Evolutionary conservation across 2,329 filamentous ascomycete genomes (phyloP).

Genomic region (Cylindrodendrum hubeiense): DNA sequence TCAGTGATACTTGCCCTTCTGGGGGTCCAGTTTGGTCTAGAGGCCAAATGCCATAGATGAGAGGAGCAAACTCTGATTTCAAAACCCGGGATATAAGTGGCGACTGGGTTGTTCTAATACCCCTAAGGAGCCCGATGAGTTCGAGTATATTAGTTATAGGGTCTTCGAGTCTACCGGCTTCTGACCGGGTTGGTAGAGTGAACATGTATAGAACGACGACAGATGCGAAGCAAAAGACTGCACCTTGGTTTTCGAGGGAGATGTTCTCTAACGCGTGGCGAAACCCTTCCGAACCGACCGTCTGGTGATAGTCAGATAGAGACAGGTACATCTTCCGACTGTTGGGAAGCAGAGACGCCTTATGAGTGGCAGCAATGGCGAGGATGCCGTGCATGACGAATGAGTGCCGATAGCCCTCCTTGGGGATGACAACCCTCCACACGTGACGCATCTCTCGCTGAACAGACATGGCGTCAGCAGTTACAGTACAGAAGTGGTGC

Average conservation of each 20-base stretch:
- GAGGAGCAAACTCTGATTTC: slow-evolving; percentile 40
- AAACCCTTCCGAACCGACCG: slow-evolving; percentile 46
- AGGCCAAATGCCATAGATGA: slow-evolving; percentile 38
- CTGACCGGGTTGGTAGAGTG: slow-evolving; percentile 36
- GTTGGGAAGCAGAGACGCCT: slow-evolving; percentile 44
- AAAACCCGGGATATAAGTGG: slow-evolving; percentile 34
- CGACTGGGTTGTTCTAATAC: slow-evolving; percentile 35
- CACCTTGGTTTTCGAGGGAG: slow-evolving; percentile 34
- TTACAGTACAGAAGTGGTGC: slow-evolving; percentile 47
- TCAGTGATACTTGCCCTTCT: neutral
- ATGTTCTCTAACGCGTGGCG: slow-evolving; percentile 37
- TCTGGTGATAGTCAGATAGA: slow-evolving; percentile 47
- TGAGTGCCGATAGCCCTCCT: slow-evolving; percentile 42
- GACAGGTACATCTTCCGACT: slow-evolving; percentile 41
- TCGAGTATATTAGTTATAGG: slow-evolving; percentile 39
- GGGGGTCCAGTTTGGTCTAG: slow-evolving; percentile 8
- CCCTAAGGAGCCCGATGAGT: slow-evolving; percentile 36
- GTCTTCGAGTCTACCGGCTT: slow-evolving; percentile 28
- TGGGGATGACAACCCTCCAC: slow-evolving; percentile 43
- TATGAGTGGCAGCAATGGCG: slow-evolving; percentile 47
- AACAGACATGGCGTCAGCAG: slow-evolving; percentile 37
- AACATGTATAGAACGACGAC: slow-evolving; percentile 49
- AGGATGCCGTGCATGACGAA: slow-evolving; percentile 49
- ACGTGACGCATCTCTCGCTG: slow-evolving; percentile 42
- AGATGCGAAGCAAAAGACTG: slow-evolving; percentile 58